Base-by-base conservation (phyloP, 2,329 filamentous ascomycete genomes). In the Trichoderma sp. region DNA sequence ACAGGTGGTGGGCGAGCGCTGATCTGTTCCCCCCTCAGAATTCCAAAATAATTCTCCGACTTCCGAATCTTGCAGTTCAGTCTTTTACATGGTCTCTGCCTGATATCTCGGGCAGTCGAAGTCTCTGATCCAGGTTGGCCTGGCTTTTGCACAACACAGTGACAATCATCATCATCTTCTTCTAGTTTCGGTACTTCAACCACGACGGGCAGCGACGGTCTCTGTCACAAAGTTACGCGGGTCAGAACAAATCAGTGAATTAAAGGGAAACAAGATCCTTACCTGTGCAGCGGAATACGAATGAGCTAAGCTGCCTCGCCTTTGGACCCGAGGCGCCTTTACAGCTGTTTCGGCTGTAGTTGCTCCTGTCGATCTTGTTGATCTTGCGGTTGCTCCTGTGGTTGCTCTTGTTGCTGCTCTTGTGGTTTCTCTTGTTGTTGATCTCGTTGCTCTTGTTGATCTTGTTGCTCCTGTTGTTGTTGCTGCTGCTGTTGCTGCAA, bases 41-140 rank as follows among this genome's bases (percentile, higher is more conserved):
- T 36, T 34, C 71, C 71, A 36, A 72, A 72, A n/a, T 61, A 26
- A 17, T 57, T 47, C 11, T 71, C 50, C 11, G 20, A 32, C 17
- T 55, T 30, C 1, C 20, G 30, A n/a, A 23, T 55, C 15, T 11
- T 36, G 13, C 30, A 36, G n/a, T 36, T 39, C 32, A 59, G 47
- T 30, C 39, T 70, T 47, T 23, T 61, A 11, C 39, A 28, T 17
- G 39, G 43, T 7, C 30, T 61, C 6, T n/a, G 67, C 28, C 36
- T 30, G 6, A 20, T n/a, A 20, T 43, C 57, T 26, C 7, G 13
- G 20, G 57, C 15, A 3, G 39, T 36, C 20, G 57, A 26, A 12
- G 7, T 15, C 39, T 62, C 67, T 13, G 57, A 50, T 8, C 28
- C 57, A 6, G 39, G 28, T 20, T 13, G n/a, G 28, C 26, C 17